Percentiles rank a stretch among this genome's conserved stretches.
phyloP scores from a whole-genome alignment of 495 filamentous ascomycete species.

The Pseudotulostoma volvatum region DNA sequence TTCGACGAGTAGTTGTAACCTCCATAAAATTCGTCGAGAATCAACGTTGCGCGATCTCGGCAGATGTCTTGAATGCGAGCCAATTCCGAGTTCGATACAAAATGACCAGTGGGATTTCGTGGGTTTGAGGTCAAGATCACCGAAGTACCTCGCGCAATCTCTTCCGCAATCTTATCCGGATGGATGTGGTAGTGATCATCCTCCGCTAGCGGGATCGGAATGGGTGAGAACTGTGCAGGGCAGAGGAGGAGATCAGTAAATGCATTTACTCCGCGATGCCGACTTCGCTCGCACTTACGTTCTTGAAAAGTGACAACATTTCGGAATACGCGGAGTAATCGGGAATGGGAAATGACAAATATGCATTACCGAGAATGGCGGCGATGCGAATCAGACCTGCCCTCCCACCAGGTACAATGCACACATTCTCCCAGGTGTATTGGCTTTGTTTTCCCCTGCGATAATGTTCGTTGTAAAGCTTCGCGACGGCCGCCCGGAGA shows the following conservation, averaged over 20 bases:
- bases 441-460: slow-evolving; percentile 73
- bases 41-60: slow-evolving; percentile 73
- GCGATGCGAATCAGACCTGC: slow-evolving; percentile 89
- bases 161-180: slow-evolving; percentile 78
- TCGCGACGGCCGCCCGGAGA: slow-evolving; percentile 75
- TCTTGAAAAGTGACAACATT: slow-evolving; percentile 86
- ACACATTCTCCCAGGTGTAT: slow-evolving; percentile 99
- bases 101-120: slow-evolving; percentile 83
- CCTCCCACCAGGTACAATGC: slow-evolving; percentile 85
- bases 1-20: slow-evolving; percentile 86
- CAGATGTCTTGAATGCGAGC: slow-evolving; percentile 83
- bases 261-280: background rate
- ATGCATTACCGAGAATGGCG: slow-evolving; percentile 82
- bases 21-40: slow-evolving; percentile 94
- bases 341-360: slow-evolving; percentile 74
- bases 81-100: slow-evolving; percentile 64
- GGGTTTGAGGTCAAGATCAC: slow-evolving; percentile 96
- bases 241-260: slow-evolving; percentile 4
- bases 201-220: slow-evolving; percentile 70
- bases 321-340: slow-evolving; percentile 80
- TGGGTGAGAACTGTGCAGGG: slow-evolving; percentile 60
- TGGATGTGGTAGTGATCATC: slow-evolving; percentile 83
- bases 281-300: slow-evolving; percentile 31
- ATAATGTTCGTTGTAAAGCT: slow-evolving; percentile 85
- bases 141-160: slow-evolving; percentile 70